These are phyloP conservation scores for Sechiopsis laciniata DNA, from an alignment of 306 rosid genomes.

Conservation along the genomic window DNA sequence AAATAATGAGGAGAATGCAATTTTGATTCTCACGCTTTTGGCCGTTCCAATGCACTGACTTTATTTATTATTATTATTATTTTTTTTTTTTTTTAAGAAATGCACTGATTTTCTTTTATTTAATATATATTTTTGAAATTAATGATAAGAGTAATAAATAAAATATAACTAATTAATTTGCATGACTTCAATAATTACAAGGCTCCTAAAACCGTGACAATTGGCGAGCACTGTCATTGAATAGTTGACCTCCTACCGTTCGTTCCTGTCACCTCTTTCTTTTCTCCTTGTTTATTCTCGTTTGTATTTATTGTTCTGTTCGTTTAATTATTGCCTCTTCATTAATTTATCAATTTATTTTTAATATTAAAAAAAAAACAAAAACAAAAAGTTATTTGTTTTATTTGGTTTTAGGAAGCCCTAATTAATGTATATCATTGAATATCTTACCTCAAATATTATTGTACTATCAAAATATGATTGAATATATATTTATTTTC, in stretches of 20 bases:
- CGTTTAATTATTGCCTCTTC: conserved; percentile 4
- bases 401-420: too few relatives aligned
- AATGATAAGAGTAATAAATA: neutral
- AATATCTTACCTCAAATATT: too few relatives aligned
- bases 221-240: neutral
- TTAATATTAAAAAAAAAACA: too few relatives aligned
- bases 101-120: neutral
- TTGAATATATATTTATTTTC: too few relatives aligned
- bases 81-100: too few relatives aligned
- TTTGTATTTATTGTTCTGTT: neutral
- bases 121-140: neutral
- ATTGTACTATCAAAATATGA: too few relatives aligned
- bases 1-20: conserved; percentile 3
- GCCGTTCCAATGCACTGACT: neutral
- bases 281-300: neutral
- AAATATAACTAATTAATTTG: neutral
- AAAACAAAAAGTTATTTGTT: too few relatives aligned
- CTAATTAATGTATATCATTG: too few relatives aligned
- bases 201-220: conserved; percentile 23
- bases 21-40: neutral
- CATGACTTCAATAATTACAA: conserved; percentile 16
- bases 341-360: neutral
- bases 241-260: conserved; percentile 10
- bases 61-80: too few relatives aligned
- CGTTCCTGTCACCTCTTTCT: neutral